Base-by-base conservation (phyloP, 345 rosid species). In the Gossypioides kirkii region DNA sequence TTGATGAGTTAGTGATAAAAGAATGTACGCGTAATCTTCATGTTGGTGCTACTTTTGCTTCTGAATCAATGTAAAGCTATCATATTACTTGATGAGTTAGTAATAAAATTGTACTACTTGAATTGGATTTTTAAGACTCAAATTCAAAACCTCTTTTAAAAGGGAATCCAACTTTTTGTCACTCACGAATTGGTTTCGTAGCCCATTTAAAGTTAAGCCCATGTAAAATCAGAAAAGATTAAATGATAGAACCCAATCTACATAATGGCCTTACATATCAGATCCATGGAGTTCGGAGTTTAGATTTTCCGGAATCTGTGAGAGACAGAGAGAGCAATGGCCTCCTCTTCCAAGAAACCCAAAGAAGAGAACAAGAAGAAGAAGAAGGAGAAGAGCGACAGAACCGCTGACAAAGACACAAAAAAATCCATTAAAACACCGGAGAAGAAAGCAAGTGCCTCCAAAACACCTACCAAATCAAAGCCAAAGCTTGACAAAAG, bases 1-100 rank as follows among this genome's bases (percentile, higher is more conserved):
- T 92, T 49, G 91, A 89, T 75, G 86, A 87, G 54, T 81, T 92
- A 66, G 76, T 77, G n/a, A 63, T 22, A 23, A 71, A 55, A 55
- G 63, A 46, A 66, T 46, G n/a, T 22, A 13, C 54, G 1, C 61
- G 6, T 53, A 10, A 20, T 56, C 38, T 32, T 32, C 61, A 56
- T 22, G 23, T 22, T 8, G 10, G 32, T 22, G 11, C 28, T 22
- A 22, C 12, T 23, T 56, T 22, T 56, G 10, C 28, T 22, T 20
- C 23, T 53, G 58, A 53, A 18, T 53, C 58, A 53, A 53, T 25
- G 58, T 53, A 53, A 18, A 53, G 18, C 23, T 53, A n/a, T 18
- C 23, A n/a, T 18, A n/a, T 8, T 53, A 16, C n/a, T n/a, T n/a
- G n/a, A 14, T 49, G 14, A 13, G 16, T 49, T n/a, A n/a, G n/a